Percentiles rank a stretch among this genome's conserved stretches.
Evolutionary conservation across 352 stramenopile genomes (phyloP).

Genomic region (Globisporangium apiculatum): DNA sequence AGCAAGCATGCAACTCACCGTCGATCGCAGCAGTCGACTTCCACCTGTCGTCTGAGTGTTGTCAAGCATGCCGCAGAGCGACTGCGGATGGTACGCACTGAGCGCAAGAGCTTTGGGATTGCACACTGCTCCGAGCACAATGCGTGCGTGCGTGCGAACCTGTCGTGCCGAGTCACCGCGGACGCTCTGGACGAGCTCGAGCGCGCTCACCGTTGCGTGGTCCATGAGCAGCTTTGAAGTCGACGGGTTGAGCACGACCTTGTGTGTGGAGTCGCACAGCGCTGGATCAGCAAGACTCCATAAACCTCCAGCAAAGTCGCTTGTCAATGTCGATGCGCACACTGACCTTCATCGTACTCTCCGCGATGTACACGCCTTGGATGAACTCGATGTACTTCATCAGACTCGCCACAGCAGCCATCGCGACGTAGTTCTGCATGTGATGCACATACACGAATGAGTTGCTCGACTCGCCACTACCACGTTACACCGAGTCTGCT

Average conservation of each 20-base stretch:
- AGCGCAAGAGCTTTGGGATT: too few species aligned
- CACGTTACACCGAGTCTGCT: too few species aligned
- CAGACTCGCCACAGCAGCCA: conserved; percentile 71
- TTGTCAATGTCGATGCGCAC: not conserved
- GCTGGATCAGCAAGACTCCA: not conserved
- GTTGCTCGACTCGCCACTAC: too few species aligned
- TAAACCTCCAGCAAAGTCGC: not conserved
- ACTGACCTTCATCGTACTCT: conserved; percentile 74
- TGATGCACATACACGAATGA: not conserved
- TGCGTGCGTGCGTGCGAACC: conserved; percentile 16
- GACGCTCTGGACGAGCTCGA: conserved; percentile 64
- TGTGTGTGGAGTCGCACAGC: not conserved
- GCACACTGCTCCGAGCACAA: too few species aligned
- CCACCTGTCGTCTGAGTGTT: conserved; percentile 71
- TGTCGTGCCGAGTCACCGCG: conserved; percentile 45
- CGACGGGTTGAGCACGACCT: conserved; percentile 76
- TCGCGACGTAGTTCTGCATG: conserved; percentile 73
- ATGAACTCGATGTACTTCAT: conserved; percentile 86
- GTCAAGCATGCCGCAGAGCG: conserved; percentile 65
- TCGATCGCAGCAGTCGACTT: conserved; percentile 68
- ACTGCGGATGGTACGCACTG: not conserved
- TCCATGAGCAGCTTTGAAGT: conserved; percentile 75
- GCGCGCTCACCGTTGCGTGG: conserved; percentile 61
- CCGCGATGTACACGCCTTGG: conserved; percentile 78
- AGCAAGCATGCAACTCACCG: conserved; percentile 23